Evolutionary conservation across 805 yeast species (phyloP).

Genomic region (Candida hungchunana): DNA sequence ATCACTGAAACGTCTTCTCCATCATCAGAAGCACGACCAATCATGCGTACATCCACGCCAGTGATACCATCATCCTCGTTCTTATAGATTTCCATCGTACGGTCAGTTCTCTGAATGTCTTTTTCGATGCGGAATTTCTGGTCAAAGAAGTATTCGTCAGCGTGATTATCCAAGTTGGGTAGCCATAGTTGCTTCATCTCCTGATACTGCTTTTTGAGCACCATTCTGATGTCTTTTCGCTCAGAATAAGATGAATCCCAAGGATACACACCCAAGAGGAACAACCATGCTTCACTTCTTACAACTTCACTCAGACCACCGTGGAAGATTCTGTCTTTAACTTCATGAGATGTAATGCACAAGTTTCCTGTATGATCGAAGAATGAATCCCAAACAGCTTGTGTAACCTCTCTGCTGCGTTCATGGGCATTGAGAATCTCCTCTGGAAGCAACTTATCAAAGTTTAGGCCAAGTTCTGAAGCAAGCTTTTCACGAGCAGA

Average conservation of each 20-base stretch:
- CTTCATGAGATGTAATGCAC: constrained; percentile 65
- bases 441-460: constrained; percentile 48
- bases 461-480: constrained; percentile 57
- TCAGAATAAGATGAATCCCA: constrained; percentile 82
- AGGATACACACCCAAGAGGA: constrained; percentile 75
- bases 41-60: constrained; percentile 29
- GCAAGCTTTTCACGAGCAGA: constrained; percentile 50
- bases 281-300: constrained; percentile 80
- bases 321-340: constrained; percentile 81
- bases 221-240: constrained; percentile 51
- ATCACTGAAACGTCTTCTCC: constrained; percentile 55
- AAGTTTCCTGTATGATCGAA: constrained; percentile 80
- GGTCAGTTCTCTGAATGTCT: constrained; percentile 89
- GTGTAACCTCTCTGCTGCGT: constrained; percentile 61
- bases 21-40: constrained; percentile 2
- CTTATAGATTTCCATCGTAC: constrained; percentile 62
- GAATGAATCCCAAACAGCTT: constrained; percentile 77
- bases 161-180: constrained; percentile 42
- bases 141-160: constrained; percentile 77
- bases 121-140: constrained; percentile 88
- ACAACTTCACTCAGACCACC: constrained; percentile 67
- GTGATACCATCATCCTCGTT: constrained; percentile 31
- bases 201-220: constrained; percentile 56
- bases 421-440: constrained; percentile 56
- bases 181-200: constrained; percentile 70